Percentiles rank a stretch among this genome's conserved stretches.
phyloP scores from a whole-genome alignment of 140 eudicot species.

The Oenanthe javanica region DNA sequence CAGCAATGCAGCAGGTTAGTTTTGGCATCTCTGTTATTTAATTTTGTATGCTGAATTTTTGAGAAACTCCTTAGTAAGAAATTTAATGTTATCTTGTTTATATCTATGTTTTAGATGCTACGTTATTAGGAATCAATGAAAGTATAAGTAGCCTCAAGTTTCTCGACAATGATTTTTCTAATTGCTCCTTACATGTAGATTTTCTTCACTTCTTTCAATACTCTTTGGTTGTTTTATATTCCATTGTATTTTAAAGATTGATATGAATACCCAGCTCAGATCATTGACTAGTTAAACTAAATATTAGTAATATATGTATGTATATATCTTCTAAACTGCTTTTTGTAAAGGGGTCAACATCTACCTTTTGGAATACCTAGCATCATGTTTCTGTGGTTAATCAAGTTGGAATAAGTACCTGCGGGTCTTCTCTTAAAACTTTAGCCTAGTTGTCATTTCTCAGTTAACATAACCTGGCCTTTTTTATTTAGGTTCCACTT shows the following conservation, averaged over 20 bases:
- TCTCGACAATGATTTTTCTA: not conserved
- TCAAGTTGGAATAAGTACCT: not conserved
- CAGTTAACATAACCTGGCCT: not conserved
- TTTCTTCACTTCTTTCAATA: too few species aligned
- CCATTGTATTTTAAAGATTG: too few species aligned
- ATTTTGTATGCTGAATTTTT: too few species aligned
- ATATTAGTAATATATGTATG: too few species aligned
- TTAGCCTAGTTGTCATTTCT: not conserved
- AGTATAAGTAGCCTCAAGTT: not conserved
- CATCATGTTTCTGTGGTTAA: conserved; percentile 6
- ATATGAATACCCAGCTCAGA: not conserved
- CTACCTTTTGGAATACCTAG: not conserved
- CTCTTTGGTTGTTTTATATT: not conserved
- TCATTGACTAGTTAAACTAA: not conserved
- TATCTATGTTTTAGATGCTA: not conserved
- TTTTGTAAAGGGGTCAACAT: conserved; percentile 7
- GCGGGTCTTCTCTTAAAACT: not conserved
- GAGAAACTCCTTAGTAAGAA: too few species aligned
- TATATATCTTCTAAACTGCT: not conserved
- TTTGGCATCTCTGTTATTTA: not conserved
- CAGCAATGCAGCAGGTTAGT: conserved; percentile 94
- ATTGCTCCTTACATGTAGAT: not conserved
- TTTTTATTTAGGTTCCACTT: conserved; percentile 33
- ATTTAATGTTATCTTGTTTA: not conserved
- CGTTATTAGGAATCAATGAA: not conserved